phyloP scores from a whole-genome alignment of 2,329 filamentous ascomycete genomes.

The Trichoderma simmonsii region DNA sequence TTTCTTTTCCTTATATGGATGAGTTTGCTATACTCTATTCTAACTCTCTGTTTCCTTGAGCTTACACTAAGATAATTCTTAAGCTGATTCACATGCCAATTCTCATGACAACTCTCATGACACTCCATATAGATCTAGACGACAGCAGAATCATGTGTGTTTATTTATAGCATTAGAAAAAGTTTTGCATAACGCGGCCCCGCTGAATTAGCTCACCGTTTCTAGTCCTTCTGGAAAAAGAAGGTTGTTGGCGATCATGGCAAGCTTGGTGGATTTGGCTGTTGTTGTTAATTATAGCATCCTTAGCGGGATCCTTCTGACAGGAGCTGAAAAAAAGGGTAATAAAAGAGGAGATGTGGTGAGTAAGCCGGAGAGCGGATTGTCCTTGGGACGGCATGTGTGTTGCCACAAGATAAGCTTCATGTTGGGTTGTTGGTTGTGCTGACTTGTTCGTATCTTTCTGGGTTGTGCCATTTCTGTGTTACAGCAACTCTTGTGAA shows the following conservation, averaged over 20 bases:
- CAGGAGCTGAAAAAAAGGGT: not conserved
- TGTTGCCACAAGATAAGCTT: not conserved
- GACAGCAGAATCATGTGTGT: not conserved
- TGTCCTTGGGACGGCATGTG: not conserved
- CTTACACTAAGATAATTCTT: too few species aligned
- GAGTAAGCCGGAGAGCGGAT: not conserved
- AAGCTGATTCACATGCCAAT: too few species aligned
- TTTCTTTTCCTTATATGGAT: not conserved
- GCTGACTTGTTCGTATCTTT: not conserved
- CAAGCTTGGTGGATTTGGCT: not conserved
- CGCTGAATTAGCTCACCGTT: not conserved
- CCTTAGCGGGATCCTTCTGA: not conserved
- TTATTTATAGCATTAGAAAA: not conserved
- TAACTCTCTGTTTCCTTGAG: not conserved
- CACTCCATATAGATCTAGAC: not conserved
- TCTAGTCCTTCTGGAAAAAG: not conserved
- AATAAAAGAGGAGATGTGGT: not conserved
- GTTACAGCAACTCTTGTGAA: not conserved
- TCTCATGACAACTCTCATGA: not conserved
- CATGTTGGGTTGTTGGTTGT: not conserved
- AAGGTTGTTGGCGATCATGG: not conserved
- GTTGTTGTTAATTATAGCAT: not conserved
- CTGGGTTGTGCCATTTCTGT: not conserved
- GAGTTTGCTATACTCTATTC: not conserved
- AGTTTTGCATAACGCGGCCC: not conserved